Conservation (phyloP, 73 alveolate species). For the Symbiodinium pilosum region DNA sequence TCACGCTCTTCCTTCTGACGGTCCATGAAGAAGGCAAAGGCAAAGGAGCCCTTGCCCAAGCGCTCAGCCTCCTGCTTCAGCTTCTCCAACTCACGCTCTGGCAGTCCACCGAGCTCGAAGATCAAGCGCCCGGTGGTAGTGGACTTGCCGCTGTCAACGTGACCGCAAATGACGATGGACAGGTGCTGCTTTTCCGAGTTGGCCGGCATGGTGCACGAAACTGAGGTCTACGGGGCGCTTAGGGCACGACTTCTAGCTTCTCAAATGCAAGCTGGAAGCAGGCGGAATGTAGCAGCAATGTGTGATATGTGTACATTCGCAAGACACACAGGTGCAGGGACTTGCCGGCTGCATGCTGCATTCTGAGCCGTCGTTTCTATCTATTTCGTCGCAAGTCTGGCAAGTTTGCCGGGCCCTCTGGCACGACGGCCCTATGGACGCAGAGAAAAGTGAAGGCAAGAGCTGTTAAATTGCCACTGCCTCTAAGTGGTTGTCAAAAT, state of each 20-base stretch:
- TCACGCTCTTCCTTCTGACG: constrained; percentile 98
- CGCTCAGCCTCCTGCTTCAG: constrained; percentile 98
- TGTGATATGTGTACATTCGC: too few relatives aligned
- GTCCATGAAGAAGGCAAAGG: constrained; percentile 99
- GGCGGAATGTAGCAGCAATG: too few relatives aligned
- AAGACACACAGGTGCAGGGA: too few relatives aligned
- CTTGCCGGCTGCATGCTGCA: too few relatives aligned
- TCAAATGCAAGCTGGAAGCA: background rate
- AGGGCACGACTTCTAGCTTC: constrained; percentile 13
- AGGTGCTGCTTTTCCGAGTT: constrained; percentile 85
- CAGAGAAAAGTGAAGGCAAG: too few relatives aligned
- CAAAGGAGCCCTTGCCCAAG: constrained; percentile 98
- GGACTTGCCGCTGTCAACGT: constrained; percentile 93
- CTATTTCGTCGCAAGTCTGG: background rate
- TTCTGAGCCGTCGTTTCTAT: too few relatives aligned
- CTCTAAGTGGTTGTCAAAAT: too few relatives aligned
- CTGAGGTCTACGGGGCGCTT: background rate
- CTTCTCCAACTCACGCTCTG: constrained; percentile 98
- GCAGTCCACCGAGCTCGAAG: constrained; percentile 88
- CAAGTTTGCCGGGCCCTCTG: background rate
- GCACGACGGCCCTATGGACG: background rate
- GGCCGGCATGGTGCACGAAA: constrained; percentile 48
- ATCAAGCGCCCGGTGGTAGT: constrained; percentile 95
- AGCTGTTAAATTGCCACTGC: too few relatives aligned
- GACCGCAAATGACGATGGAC: constrained; percentile 77